Conservation (phyloP, 148 eudicot genomes). For the Chenopodium suecicum region DNA sequence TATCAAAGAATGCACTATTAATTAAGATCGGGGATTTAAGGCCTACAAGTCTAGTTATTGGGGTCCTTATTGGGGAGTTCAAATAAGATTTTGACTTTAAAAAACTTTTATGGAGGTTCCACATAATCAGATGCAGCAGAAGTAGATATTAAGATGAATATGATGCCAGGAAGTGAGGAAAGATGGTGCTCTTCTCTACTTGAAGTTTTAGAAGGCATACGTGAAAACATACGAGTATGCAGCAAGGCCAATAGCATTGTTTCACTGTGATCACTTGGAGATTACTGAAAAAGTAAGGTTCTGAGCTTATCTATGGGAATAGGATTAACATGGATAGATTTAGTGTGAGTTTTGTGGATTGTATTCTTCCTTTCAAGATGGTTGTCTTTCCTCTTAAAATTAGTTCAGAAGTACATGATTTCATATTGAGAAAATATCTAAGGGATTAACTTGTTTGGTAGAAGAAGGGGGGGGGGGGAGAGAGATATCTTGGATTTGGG, state of each 20-base stretch:
- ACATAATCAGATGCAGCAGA: background rate
- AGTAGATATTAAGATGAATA: background rate
- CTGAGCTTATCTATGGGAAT: too few relatives aligned
- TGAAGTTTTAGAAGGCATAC: background rate
- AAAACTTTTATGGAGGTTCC: background rate
- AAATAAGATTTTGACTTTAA: background rate
- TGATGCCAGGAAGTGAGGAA: background rate
- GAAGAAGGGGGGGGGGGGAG: too few relatives aligned
- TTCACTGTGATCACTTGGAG: too few relatives aligned
- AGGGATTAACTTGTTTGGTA: too few relatives aligned
- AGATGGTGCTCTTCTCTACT: background rate
- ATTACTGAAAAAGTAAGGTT: too few relatives aligned
- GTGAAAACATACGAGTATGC: background rate
- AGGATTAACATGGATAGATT: too few relatives aligned
- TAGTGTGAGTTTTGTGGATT: background rate
- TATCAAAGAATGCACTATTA: background rate
- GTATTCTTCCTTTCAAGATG: too few relatives aligned
- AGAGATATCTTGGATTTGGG: too few relatives aligned
- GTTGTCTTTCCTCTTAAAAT: background rate
- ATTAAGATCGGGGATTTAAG: background rate
- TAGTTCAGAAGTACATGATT: background rate
- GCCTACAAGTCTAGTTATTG: background rate
- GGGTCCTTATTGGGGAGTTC: background rate
- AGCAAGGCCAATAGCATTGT: too few relatives aligned
- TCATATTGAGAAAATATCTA: background rate